Base-by-base conservation (phyloP, 2,329 filamentous ascomycete species). In the Alternaria burnsii region DNA sequence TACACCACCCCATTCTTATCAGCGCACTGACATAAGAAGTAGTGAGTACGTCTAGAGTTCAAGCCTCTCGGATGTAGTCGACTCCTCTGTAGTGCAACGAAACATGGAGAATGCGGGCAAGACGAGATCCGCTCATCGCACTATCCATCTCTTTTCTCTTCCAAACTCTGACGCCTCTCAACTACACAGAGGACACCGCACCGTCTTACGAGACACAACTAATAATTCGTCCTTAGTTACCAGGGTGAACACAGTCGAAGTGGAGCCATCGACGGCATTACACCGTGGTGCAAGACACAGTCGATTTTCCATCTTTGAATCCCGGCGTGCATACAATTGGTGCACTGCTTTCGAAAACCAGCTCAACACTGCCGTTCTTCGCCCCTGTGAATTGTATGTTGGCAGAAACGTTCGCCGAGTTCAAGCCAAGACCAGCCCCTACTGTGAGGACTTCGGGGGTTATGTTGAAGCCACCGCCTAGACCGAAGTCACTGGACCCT, bases 381-480 rank as follows among this genome's bases (percentile, higher is more conserved):
- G 47, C n/a, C 4, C 60, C 63, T 6, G 40, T 26, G n/a, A 66
- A 60, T 6, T 63, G 40, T 16, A 65, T 54, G 24, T 30, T 60
- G 8, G 62, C 60, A 32, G 44, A 55, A 1, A 52, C 58, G 4
- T 61, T 63, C 14, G 43, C 52, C 8, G 52, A n/a, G 12, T 66
- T 63, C 6, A 66, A 16, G 6, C 58, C 63, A 41, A 63, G 57
- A 5, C 61, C 61, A 24, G 46, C 22, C 11, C 58, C 58, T 16
- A 66, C 42, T 0, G 34, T 36, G 22, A 63, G 50, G 18, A 34
- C 14, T 7, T 55, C 55, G 0, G 58, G 58, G 8, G 26, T 63
- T 5, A 63, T 61, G 16, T 52, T 63, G 24, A 61, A 63, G 28
- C 63, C 61, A 18, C 58, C 42, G 7, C 61, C 63, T 5, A 63